A percentile compares a stretch with the other conserved stretches of the same genome.
Evolutionary conservation across 805 yeast species (phyloP).

Genomic region (Sporopachydermia quercuum): DNA sequence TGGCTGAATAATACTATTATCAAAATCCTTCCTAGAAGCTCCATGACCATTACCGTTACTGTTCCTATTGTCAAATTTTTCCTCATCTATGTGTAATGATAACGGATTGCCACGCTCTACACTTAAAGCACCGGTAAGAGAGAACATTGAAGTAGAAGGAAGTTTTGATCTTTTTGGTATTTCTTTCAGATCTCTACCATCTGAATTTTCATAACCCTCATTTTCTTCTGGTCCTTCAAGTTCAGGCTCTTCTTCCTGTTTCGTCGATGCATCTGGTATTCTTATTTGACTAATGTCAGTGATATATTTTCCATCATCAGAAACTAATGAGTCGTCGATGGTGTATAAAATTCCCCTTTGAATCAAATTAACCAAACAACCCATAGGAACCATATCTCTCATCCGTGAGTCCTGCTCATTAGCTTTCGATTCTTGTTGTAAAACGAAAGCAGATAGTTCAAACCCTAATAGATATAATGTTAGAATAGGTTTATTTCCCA

Average conservation of each 20-base stretch:
- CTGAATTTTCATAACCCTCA: no score
- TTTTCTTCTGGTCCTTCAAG: no score
- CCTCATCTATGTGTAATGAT: not conserved
- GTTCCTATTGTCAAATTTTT: not conserved
- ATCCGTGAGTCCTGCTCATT: slow-evolving; percentile 38
- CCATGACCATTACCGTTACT: not conserved
- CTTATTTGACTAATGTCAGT: slow-evolving; percentile 9
- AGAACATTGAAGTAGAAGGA: not conserved
- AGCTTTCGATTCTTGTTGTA: slow-evolving; percentile 60
- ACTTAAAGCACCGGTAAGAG: not conserved
- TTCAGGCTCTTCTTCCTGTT: not conserved
- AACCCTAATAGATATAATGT: slow-evolving; percentile 18
- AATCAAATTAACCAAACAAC: slow-evolving; percentile 65
- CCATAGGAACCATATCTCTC: slow-evolving; percentile 47
- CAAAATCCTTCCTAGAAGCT: no score
- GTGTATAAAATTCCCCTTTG: slow-evolving; percentile 76
- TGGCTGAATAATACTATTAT: no score
- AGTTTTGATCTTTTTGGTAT: not conserved
- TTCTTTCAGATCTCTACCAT: not conserved
- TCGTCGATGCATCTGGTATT: not conserved
- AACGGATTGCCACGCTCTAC: not conserved
- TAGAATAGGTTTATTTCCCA: not conserved
- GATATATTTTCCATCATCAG: slow-evolving; percentile 13
- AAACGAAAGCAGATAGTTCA: slow-evolving; percentile 64
- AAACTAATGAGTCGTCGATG: slow-evolving; percentile 48